Evolutionary conservation across 495 filamentous ascomycete genomes (phyloP), one percentile per base, ranked within the genome.

Genomic region (Apodospora peruviana): DNA sequence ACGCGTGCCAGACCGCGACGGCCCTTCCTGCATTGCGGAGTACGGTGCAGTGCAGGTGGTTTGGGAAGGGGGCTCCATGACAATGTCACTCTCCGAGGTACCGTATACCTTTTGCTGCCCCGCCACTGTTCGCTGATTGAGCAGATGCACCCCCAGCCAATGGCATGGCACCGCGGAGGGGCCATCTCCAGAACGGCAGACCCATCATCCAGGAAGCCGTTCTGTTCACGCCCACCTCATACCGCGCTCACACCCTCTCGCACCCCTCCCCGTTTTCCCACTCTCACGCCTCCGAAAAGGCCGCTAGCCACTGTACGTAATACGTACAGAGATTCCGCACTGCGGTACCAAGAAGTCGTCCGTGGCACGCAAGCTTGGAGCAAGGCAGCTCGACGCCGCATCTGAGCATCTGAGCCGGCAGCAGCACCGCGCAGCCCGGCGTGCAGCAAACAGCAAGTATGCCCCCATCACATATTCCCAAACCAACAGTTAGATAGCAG

Each of bases 191-290:
- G 49, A 51, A 56, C 44, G 48, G 48, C 42, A 50, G 50, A 43
- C 46, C 54, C 50, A 27, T 51, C 45, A 40, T 17, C 47, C 38
- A 53, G 43, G 55, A 48, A 50, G 51, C 44, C 50, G 50, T 57
- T 57, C 55, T 37, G 55, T 50, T 11, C 43, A 47, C 51, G 39
- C 55, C 25, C 42, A 16, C 32, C 14, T 35, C 37, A 18, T 17
- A 40, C 22, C 37, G 20, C 42, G 9, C 8, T 40, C 17, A 36
- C 3, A 21, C 16, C 40, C 18, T 40, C 17, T 29, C 35, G 16
- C 20, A 22, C 4, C 39, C n/a, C 11, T 18, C 17, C 39, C 29
- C 17, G 43, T 38, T 35, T 11, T 23, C 27, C 11, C 40, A 5
- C 16, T n/a, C n/a, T n/a, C n/a, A 37, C 37, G 17, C 37, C 45